Base-by-base conservation (phyloP, 768 basidiomycete species). In the Phanerodontia chrysosporium region DNA sequence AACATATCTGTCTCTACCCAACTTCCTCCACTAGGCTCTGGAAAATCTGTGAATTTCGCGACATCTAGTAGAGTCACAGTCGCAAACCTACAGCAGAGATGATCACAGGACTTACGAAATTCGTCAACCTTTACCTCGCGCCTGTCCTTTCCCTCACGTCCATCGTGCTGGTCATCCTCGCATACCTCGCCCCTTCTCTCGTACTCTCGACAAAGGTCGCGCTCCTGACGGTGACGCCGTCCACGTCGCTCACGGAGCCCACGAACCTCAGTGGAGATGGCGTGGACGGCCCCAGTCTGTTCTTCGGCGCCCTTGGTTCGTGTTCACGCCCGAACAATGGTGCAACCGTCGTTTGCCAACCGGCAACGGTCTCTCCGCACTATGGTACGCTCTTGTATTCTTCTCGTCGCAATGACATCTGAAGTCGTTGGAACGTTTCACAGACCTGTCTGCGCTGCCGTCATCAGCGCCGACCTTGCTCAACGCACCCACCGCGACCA, bases 21-120 rank as follows among this genome's bases (percentile, higher is more conserved):
- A 16, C 28, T 32, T 18, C 3, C 21, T 22, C 44, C 35, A 44
- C 24, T 21, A 30, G 10, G 32, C 18, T 5, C 18, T 7, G 18
- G 8, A 4, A 42, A n/a, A n/a, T 18, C 28, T 7, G 4, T 22
- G 9, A 28, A 13, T 9, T 28, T 7, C 45, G 22, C n/a, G 7
- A 8, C 16, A 45, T 8, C 45, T 45, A n/a, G 8, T 24, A 45
- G 14, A 35, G 32, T 14, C 8, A 35, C 32, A 35, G 14, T 7
- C 8, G 14, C 32, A 35, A 14, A 35, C 8, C 22, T n/a, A 27
- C 30, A 14, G 49, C 66, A 76, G 53, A 8, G 65, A 92, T 91
- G 90, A 84, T 92, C 66, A 75, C 83, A 60, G 80, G 82, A 63
- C 77, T 90, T 44, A 86, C 88, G 14, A 90, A 85, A 77, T 80